Evolutionary conservation across 2,329 filamentous ascomycete species (phyloP), one percentile per base, ranked within the genome.

Genomic region (Biscogniauxia sp.): DNA sequence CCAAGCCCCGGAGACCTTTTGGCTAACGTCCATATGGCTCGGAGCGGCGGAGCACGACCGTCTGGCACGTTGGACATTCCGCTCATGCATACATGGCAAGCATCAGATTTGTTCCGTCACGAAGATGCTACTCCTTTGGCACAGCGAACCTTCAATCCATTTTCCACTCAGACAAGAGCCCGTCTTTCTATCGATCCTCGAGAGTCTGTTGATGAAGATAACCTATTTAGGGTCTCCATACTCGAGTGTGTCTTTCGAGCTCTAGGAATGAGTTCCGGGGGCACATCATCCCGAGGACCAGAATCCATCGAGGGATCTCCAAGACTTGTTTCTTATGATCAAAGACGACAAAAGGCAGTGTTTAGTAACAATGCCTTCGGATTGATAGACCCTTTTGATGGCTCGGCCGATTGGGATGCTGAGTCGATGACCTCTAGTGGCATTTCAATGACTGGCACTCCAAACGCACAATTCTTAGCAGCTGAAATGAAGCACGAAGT

Each of bases 171-270:
- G 61, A 78, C 79, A 55, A 78, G 79, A 41, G 76, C 76, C 53
- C 80, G 82, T 53, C 77, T 81, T 37, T 78, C 79, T 5, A 76
- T 85, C 28, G 89, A 92, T 68, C 85, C 89, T 5, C 88, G 93
- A 66, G 93, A 97, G 59, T 90, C 91, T 0, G 78, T 93, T 7
- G 92, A 97, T 66, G 95, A 98, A 72, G 94, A 97, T 69, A 86
- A 89, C 53, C 76, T 96, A 6, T 98, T 99, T 75, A 84, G 96
- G 50, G 88, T 92, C 61, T 96, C 93, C 0, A 92, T 99, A 17
- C 78, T 98, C 20, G 92, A 97, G 67, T 98, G 95, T 72, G 96
- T 99, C 79, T 94, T 97, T 76, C 97, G 94, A 72, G 90, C 93
- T 0, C 90, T 99, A 62, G 95, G 95, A 0, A 78, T 99, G 59